Percentiles rank a stretch among this genome's conserved stretches.
Conservation (phyloP, 2,329 filamentous ascomycete species). For the Stagonosporopsis tanaceti region DNA sequence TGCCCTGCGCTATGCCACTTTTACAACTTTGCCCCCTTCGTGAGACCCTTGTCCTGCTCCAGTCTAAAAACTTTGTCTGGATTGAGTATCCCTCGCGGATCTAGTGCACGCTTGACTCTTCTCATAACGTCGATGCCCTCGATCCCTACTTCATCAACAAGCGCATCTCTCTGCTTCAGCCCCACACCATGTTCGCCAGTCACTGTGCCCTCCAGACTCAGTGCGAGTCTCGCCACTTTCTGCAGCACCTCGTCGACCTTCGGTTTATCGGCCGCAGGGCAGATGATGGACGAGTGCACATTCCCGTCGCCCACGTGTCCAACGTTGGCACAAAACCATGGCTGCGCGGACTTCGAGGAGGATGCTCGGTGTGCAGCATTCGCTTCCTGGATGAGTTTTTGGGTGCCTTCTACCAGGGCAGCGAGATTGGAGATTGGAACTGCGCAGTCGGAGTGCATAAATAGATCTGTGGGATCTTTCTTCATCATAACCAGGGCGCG, state of each 20-base stretch:
- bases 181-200: slow-evolving; percentile 87
- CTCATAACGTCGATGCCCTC: slow-evolving; percentile 80
- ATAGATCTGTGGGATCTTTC: slow-evolving; percentile 62
- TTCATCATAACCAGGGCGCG: slow-evolving; percentile 74
- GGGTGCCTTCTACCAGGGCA: slow-evolving; percentile 77
- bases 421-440: slow-evolving; percentile 76
- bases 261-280: slow-evolving; percentile 31
- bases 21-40: slow-evolving; percentile 2
- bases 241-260: slow-evolving; percentile 38
- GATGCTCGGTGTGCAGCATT: not conserved
- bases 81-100: slow-evolving; percentile 72
- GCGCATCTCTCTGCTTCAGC: slow-evolving; percentile 80
- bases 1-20: too few species aligned
- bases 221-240: slow-evolving; percentile 78
- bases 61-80: slow-evolving; percentile 68
- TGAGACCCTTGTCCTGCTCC: slow-evolving; percentile 29
- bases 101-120: slow-evolving; percentile 79
- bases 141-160: slow-evolving; percentile 77
- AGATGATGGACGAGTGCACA: slow-evolving; percentile 47
- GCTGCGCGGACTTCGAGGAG: not conserved
- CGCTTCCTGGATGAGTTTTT: slow-evolving; percentile 63
- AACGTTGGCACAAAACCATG: slow-evolving; percentile 60
- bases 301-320: slow-evolving; percentile 74
- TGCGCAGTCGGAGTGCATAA: slow-evolving; percentile 81
- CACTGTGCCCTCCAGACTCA: slow-evolving; percentile 83